Base-by-base conservation (phyloP, 2,329 filamentous ascomycete genomes). In the Nemania sp. region DNA sequence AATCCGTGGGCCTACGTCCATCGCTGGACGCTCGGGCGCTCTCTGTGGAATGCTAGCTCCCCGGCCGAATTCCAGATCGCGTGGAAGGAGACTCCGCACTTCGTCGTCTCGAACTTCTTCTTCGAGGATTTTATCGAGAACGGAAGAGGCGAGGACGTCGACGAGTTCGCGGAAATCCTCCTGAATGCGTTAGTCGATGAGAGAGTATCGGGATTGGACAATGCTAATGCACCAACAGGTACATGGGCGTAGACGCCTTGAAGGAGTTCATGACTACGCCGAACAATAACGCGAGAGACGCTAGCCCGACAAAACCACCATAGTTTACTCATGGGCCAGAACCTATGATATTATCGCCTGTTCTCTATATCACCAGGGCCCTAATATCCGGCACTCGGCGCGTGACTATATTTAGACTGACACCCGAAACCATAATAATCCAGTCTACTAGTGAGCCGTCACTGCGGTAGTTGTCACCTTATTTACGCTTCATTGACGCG, bases 11-110 rank as follows among this genome's bases (percentile, higher is more conserved):
- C 48, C 21, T 67, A 66, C n/a, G 51, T 64, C 20, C 71, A 74
- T 62, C 67, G 71, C 40, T 75, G 72, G 72, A 74, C 72, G 2
- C 64, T 75, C 9, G 67, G 70, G 21, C 68, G 71, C 13, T 62
- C 64, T 11, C 59, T 75, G 10, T 75, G 73, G 73, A 69, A 74
- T 54, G 72, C 72, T 2, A 46, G 57, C 25, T 72, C 70, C 1
- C 60, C 72, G 9, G 67, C 65, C 32, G 65, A 70, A 13, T 75
- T 75, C 59, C 58, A 50, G 45, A 70, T 64, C 17, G 51, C 51
- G n/a, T 74, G 72, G 73, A 68, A 61, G 42, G 63, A 71, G 37
- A 70, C 54, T 13, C 52, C 66, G 5, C 68, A 71, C 54, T 71
- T 65, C 43, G 56, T 73, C 43, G 70, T 74, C 45, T 40, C 54